phyloP scores from a whole-genome alignment of 1,284 basidiomycete species.

The Papiliotrema nemorosa region DNA sequence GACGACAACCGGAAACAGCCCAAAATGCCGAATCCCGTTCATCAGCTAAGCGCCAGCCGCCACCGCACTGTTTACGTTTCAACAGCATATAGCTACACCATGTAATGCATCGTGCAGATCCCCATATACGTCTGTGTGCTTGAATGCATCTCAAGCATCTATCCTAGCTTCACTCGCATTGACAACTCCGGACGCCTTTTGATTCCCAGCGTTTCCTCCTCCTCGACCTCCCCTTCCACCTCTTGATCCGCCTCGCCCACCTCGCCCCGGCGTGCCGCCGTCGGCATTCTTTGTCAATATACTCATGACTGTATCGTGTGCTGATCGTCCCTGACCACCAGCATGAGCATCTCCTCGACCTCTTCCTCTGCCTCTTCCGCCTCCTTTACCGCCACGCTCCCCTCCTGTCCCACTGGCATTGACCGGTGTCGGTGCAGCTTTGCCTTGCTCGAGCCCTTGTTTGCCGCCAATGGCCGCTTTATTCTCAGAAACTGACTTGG shows the following conservation, averaged over 20 bases:
- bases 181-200: not conserved
- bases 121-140: too few relatives aligned
- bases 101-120: too few relatives aligned
- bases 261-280: not conserved
- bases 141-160: too few relatives aligned
- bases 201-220: not conserved
- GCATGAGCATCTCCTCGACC: not conserved
- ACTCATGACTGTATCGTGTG: slow-evolving; percentile 15
- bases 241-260: slow-evolving; percentile 1
- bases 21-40: too few relatives aligned
- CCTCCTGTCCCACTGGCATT: not conserved
- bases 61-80: too few relatives aligned
- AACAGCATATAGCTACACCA: too few relatives aligned
- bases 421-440: not conserved
- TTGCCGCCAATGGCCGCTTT: too few relatives aligned
- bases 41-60: too few relatives aligned
- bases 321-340: not conserved
- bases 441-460: too few relatives aligned
- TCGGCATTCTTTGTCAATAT: slow-evolving; percentile 17
- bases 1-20: too few relatives aligned
- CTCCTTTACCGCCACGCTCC: not conserved
- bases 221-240: slow-evolving; percentile 7
- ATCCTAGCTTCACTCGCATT: not conserved
- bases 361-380: slow-evolving; percentile 1
- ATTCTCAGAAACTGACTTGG: too few relatives aligned